phyloP scores from a whole-genome alignment of 768 basidiomycete species.

The Podaxis rugospora region DNA sequence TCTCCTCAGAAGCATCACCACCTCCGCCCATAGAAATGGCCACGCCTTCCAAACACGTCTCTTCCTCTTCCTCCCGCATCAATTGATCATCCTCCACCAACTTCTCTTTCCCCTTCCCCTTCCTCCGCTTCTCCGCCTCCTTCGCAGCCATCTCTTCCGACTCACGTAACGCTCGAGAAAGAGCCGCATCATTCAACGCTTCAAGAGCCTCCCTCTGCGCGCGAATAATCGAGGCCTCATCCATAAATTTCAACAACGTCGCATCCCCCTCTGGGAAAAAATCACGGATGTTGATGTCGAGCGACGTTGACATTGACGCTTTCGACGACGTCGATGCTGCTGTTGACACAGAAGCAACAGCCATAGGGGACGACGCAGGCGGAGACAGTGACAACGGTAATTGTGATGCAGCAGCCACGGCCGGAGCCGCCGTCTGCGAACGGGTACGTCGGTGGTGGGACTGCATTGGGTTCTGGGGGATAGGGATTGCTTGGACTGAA shows the following conservation, averaged over 20 bases:
- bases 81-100: constrained; percentile 2
- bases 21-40: neutral
- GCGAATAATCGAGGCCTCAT: constrained; percentile 24
- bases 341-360: constrained; percentile 6
- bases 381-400: neutral
- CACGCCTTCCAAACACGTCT: neutral
- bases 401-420: neutral
- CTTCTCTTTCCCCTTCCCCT: neutral
- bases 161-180: constrained; percentile 23
- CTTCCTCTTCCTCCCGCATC: neutral
- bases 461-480: neutral
- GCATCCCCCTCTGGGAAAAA: constrained; percentile 20
- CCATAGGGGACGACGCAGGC: constrained; percentile 5
- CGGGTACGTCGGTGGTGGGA: neutral
- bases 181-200: constrained; percentile 21
- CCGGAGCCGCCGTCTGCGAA: neutral
- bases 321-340: constrained; percentile 8
- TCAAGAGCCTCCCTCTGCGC: constrained; percentile 26
- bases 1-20: constrained; percentile 2
- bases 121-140: constrained; percentile 15
- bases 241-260: constrained; percentile 15
- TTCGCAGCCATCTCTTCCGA: constrained; percentile 23
- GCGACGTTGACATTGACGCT: constrained; percentile 7
- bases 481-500: neutral
- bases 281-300: constrained; percentile 15